Evolutionary conservation across 768 basidiomycete species (phyloP).

Genomic region (Termitomyces sp.): DNA sequence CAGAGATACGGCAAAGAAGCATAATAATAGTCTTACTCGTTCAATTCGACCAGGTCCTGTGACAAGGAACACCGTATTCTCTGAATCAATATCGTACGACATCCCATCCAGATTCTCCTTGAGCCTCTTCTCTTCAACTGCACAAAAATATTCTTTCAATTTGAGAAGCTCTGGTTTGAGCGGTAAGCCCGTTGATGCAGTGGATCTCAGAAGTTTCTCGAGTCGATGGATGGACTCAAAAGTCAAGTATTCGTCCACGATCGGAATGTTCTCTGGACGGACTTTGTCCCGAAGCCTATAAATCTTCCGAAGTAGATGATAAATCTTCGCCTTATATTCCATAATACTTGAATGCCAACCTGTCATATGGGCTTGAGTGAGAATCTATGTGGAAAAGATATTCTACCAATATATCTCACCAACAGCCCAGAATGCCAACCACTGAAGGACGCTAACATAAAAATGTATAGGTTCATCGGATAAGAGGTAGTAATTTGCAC

Average conservation of each 20-base stretch:
- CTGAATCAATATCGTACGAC: not conserved
- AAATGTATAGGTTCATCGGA: too few species aligned
- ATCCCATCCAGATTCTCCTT: not conserved
- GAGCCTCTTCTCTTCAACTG: not conserved
- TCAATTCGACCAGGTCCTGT: constrained; percentile 1
- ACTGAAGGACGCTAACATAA: not conserved
- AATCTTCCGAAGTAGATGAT: not conserved
- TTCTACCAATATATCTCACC: too few species aligned
- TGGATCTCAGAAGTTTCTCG: not conserved
- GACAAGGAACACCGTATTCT: not conserved
- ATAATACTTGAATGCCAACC: not conserved
- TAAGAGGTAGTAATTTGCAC: too few species aligned
- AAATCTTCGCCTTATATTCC: not conserved
- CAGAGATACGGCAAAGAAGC: too few species aligned
- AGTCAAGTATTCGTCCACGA: not conserved
- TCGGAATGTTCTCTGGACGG: not conserved
- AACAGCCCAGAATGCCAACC: not conserved
- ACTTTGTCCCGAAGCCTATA: not conserved
- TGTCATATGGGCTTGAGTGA: not conserved
- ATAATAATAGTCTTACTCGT: not conserved
- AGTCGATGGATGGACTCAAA: not conserved
- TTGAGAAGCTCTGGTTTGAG: not conserved
- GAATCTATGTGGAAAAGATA: too few species aligned
- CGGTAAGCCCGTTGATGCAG: not conserved
- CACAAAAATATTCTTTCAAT: not conserved